These are phyloP conservation scores for Colletotrichum chrysophilum DNA, from an alignment of 2,329 filamentous ascomycete genomes.

Conservation along the genomic window DNA sequence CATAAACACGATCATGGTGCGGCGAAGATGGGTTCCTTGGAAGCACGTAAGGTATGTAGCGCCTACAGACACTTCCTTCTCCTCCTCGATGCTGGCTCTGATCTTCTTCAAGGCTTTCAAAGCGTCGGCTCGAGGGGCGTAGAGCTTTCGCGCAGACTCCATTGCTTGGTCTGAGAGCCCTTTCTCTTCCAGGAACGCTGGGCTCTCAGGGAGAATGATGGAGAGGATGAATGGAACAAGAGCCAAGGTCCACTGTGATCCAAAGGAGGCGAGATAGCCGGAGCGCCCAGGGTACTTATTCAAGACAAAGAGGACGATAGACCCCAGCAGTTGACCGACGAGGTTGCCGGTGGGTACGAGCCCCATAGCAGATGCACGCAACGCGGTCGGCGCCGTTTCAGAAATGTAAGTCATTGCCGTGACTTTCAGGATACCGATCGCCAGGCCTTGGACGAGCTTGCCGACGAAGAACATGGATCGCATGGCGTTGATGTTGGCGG, in stretches of 20 bases:
- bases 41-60: constrained; percentile 49
- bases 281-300: constrained; percentile 22
- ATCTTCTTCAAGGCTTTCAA: constrained; percentile 23
- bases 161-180: constrained; percentile 23
- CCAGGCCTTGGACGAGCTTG: constrained; percentile 29
- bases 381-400: constrained; percentile 29
- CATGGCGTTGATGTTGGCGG: constrained; percentile 5
- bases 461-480: constrained; percentile 30
- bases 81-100: constrained; percentile 43
- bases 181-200: constrained; percentile 26
- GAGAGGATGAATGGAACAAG: constrained; percentile 26
- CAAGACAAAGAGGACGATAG: constrained; percentile 26
- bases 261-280: constrained; percentile 30
- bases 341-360: constrained; percentile 32
- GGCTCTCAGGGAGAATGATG: constrained; percentile 31
- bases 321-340: constrained; percentile 30
- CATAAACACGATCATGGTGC: constrained; percentile 45
- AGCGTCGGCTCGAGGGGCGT: constrained; percentile 23
- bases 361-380: constrained; percentile 31
- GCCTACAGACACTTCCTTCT: constrained; percentile 33
- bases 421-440: constrained; percentile 29
- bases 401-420: constrained; percentile 43
- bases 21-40: constrained; percentile 41
- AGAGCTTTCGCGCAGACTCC: constrained; percentile 23
- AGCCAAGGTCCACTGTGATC: constrained; percentile 27